These are phyloP conservation scores for Fusarium compactum DNA, from an alignment of 2,329 filamentous ascomycete species.

Conservation along the genomic window DNA sequence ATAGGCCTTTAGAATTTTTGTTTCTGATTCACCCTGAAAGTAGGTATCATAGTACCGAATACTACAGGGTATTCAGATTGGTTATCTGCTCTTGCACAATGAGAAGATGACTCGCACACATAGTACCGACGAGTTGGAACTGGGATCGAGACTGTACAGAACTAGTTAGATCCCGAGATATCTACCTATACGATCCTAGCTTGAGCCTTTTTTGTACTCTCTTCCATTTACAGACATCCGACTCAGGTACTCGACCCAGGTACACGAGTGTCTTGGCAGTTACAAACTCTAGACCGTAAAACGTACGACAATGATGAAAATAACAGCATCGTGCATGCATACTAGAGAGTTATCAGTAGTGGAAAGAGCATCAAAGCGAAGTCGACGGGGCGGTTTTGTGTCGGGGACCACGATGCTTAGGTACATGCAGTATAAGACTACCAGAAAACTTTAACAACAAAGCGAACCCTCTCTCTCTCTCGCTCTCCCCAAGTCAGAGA, in stretches of 20 bases:
- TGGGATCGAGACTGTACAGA: neutral
- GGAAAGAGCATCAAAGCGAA: neutral
- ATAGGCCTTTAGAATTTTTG: neutral
- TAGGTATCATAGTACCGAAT: neutral
- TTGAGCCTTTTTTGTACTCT: neutral
- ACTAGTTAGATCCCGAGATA: neutral
- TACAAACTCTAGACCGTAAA: slow-evolving; percentile 5
- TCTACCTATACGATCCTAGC: neutral
- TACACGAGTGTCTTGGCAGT: neutral
- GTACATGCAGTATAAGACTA: neutral
- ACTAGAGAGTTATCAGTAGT: neutral
- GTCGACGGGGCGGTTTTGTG: neutral
- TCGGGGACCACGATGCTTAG: neutral
- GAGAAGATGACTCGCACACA: too few species aligned
- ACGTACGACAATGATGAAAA: slow-evolving; percentile 24
- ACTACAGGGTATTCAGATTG: too few species aligned
- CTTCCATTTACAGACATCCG: neutral
- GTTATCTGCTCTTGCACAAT: too few species aligned
- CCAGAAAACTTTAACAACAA: neutral
- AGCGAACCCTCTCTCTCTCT: neutral
- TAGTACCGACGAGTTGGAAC: neutral
- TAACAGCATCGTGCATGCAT: neutral
- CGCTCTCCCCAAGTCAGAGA: neutral
- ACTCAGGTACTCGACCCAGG: neutral
- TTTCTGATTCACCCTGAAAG: neutral